Conservation (phyloP, 2,329 filamentous ascomycete genomes). For the Orbilia oligospora region DNA sequence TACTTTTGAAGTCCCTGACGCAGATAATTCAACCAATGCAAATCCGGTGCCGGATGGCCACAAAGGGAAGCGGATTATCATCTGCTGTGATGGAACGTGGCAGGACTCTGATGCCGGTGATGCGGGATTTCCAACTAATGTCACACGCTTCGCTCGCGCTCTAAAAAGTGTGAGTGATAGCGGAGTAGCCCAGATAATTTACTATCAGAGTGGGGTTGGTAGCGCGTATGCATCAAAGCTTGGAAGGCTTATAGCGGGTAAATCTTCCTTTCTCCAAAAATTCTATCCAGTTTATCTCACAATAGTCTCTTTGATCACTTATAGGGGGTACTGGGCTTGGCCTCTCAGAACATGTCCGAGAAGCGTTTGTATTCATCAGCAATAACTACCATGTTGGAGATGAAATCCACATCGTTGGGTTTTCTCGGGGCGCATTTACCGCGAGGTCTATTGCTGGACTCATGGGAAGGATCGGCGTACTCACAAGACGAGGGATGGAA, state of each 20-base stretch:
- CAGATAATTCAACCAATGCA: conserved; percentile 51
- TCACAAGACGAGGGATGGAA: conserved; percentile 72
- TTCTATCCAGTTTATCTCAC: not conserved
- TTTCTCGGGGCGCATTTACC: conserved; percentile 74
- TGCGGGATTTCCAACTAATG: conserved; percentile 67
- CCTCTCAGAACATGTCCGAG: conserved; percentile 70
- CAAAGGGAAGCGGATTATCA: conserved; percentile 62
- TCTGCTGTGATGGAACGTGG: conserved; percentile 64
- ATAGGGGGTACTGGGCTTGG: conserved; percentile 63
- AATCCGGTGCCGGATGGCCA: conserved; percentile 59
- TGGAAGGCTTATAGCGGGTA: conserved; percentile 57
- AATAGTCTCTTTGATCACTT: not conserved
- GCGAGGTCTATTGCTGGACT: conserved; percentile 73
- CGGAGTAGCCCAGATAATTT: conserved; percentile 73
- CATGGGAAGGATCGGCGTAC: conserved; percentile 71
- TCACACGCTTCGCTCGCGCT: conserved; percentile 74
- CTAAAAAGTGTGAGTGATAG: conserved; percentile 71
- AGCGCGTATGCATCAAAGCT: conserved; percentile 64
- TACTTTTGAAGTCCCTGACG: conserved; percentile 40
- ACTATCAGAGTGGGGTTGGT: conserved; percentile 75
- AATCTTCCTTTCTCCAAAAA: not conserved
- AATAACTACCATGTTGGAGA: conserved; percentile 75
- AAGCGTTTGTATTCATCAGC: conserved; percentile 76
- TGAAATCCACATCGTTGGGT: conserved; percentile 73
- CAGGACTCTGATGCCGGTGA: conserved; percentile 63